Percentiles rank a stretch among this genome's conserved stretches.
phyloP scores from a whole-genome alignment of 768 basidiomycete species.

The Lyophyllum shimeji region DNA sequence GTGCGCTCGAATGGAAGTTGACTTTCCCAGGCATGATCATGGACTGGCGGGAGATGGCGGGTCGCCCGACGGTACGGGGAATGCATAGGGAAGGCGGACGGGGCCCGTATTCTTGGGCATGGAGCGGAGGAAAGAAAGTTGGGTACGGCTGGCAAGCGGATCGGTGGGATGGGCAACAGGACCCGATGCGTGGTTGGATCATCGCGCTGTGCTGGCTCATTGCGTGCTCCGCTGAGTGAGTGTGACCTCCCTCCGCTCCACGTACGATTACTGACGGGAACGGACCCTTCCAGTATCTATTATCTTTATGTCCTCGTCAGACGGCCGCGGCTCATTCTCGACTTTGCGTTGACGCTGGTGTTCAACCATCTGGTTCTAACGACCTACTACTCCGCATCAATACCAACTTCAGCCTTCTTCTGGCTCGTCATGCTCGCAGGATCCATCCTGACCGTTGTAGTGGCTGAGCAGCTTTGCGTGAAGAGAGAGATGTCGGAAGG shows the following conservation, averaged over 20 bases:
- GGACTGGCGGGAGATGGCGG: slow-evolving; percentile 98
- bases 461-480: slow-evolving; percentile 91
- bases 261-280: not conserved
- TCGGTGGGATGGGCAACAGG: slow-evolving; percentile 67
- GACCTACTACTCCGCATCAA: slow-evolving; percentile 81
- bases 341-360: slow-evolving; percentile 87
- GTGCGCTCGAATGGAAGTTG: not conserved
- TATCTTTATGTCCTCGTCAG: slow-evolving; percentile 87
- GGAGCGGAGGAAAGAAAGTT: slow-evolving; percentile 79
- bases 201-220: slow-evolving; percentile 85
- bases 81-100: slow-evolving; percentile 64
- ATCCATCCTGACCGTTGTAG: slow-evolving; percentile 69
- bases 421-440: slow-evolving; percentile 80
- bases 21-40: slow-evolving; percentile 73
- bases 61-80: slow-evolving; percentile 71
- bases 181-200: slow-evolving; percentile 86
- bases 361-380: slow-evolving; percentile 94
- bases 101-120: slow-evolving; percentile 68
- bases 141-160: slow-evolving; percentile 55
- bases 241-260: slow-evolving; percentile 21
- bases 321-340: slow-evolving; percentile 90
- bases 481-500: slow-evolving; percentile 89
- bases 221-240: slow-evolving; percentile 85
- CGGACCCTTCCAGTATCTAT: slow-evolving; percentile 48
- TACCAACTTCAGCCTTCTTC: slow-evolving; percentile 91